Conservation (phyloP, 345 rosid species). For the Nasturtium officinale region DNA sequence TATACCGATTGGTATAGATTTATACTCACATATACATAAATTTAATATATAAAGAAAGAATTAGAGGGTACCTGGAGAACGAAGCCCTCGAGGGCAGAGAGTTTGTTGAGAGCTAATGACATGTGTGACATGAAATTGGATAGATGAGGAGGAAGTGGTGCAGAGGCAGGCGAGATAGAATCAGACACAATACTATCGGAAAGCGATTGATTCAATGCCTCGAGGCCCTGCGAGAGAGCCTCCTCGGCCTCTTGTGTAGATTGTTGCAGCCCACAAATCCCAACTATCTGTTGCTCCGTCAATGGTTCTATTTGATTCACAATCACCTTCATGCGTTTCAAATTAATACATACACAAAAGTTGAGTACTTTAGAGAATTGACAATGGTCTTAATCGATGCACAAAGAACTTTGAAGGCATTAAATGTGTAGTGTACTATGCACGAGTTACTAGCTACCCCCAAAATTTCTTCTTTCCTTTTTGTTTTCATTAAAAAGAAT, state of each 20-base stretch:
- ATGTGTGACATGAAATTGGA: conserved; percentile 94
- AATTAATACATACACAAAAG: background rate
- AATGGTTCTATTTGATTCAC: conserved; percentile 78
- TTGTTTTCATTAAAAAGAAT: conserved; percentile 38
- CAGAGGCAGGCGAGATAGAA: conserved; percentile 59
- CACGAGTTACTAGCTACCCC: conserved; percentile 41
- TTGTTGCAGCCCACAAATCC: conserved; percentile 84
- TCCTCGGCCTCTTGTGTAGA: conserved; percentile 93
- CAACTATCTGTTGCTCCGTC: conserved; percentile 87
- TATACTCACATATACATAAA: background rate
- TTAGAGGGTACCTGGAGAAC: conserved; percentile 77
- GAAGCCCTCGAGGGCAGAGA: conserved; percentile 80
- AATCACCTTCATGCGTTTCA: conserved; percentile 52
- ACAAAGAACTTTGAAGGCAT: conserved; percentile 37
- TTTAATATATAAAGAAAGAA: background rate
- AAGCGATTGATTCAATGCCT: conserved; percentile 79
- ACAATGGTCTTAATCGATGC: conserved; percentile 10
- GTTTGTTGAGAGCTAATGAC: conserved; percentile 96
- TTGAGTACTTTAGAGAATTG: background rate
- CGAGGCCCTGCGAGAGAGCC: conserved; percentile 87
- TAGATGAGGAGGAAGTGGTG: conserved; percentile 83
- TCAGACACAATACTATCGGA: conserved; percentile 87
- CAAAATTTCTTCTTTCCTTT: conserved; percentile 37
- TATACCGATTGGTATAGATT: background rate
- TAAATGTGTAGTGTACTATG: conserved; percentile 35